Evolutionary conservation across 345 rosid species (phyloP).

Genomic region (Hypericum androsaemum): DNA sequence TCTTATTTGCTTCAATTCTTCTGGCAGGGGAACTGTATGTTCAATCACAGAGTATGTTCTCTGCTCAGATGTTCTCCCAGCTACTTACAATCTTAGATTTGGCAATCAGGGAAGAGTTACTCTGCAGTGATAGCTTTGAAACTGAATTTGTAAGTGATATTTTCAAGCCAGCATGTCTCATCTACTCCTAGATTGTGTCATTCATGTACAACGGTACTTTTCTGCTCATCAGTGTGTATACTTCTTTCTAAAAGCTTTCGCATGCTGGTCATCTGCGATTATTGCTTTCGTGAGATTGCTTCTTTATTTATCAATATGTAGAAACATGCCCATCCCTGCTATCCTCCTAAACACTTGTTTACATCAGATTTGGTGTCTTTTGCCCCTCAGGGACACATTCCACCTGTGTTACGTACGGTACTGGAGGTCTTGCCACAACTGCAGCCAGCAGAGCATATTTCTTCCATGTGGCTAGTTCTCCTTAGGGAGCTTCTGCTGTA

Average conservation of each 20-base stretch:
- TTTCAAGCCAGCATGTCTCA: not conserved
- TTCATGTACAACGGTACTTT: too few relatives aligned
- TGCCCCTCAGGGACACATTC: slow-evolving; percentile 56
- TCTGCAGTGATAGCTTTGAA: slow-evolving; percentile 50
- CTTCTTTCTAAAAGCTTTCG: not conserved
- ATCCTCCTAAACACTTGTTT: not conserved
- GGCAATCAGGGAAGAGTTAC: slow-evolving; percentile 50
- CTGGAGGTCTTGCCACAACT: slow-evolving; percentile 71
- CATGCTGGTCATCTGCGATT: too few relatives aligned
- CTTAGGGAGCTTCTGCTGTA: slow-evolving; percentile 58
- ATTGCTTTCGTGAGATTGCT: too few relatives aligned
- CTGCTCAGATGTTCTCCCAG: slow-evolving; percentile 62
- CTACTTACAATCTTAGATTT: slow-evolving; percentile 60
- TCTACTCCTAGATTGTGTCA: not conserved
- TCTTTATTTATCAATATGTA: too few relatives aligned
- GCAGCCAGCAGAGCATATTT: slow-evolving; percentile 64
- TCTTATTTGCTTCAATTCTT: slow-evolving; percentile 14
- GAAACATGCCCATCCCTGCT: not conserved
- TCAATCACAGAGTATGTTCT: slow-evolving; percentile 83
- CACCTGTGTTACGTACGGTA: slow-evolving; percentile 68
- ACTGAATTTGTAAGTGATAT: slow-evolving; percentile 57
- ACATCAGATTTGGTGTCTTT: slow-evolving; percentile 8
- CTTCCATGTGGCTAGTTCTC: slow-evolving; percentile 78
- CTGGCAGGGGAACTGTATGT: slow-evolving; percentile 75
- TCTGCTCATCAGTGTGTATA: slow-evolving; percentile 1